Percentiles rank a stretch among this genome's conserved stretches.
Evolutionary conservation across 1,284 basidiomycete genomes (phyloP).

Genomic region (Trichosporon coremiiforme): DNA sequence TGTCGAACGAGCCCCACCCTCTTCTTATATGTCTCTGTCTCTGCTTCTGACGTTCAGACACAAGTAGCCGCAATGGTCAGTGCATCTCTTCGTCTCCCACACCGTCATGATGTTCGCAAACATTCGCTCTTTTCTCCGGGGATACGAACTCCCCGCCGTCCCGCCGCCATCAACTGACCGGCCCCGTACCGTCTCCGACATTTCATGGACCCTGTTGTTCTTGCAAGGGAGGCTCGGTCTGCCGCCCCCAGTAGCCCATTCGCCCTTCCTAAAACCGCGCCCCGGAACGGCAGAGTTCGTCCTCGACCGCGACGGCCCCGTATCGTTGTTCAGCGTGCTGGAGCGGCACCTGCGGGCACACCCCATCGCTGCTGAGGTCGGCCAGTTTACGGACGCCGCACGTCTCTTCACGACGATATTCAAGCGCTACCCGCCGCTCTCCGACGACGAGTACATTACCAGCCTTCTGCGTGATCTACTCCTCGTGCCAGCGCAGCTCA

Average conservation of each 20-base stretch:
- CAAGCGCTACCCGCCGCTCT: neutral
- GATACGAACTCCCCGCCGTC: neutral
- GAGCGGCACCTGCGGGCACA: neutral
- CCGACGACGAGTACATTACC: neutral
- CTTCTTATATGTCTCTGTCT: neutral
- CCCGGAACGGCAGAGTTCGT: neutral
- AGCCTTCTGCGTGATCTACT: neutral
- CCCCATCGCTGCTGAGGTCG: neutral
- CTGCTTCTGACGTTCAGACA: neutral
- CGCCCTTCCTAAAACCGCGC: neutral
- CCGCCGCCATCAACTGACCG: neutral
- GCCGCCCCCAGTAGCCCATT: neutral
- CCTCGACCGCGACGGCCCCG: neutral
- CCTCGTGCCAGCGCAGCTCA: neutral
- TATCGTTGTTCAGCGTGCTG: neutral
- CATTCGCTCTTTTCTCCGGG: neutral
- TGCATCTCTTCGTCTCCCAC: neutral
- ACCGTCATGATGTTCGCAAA: neutral
- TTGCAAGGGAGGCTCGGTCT: neutral
- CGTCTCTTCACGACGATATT: neutral
- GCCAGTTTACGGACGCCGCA: neutral
- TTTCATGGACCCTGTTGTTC: neutral
- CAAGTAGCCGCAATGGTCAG: neutral
- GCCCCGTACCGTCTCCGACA: neutral
- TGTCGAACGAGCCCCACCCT: too few relatives aligned